Base-by-base conservation (phyloP, 106 monocot genomes). In the Posidonia australis region DNA sequence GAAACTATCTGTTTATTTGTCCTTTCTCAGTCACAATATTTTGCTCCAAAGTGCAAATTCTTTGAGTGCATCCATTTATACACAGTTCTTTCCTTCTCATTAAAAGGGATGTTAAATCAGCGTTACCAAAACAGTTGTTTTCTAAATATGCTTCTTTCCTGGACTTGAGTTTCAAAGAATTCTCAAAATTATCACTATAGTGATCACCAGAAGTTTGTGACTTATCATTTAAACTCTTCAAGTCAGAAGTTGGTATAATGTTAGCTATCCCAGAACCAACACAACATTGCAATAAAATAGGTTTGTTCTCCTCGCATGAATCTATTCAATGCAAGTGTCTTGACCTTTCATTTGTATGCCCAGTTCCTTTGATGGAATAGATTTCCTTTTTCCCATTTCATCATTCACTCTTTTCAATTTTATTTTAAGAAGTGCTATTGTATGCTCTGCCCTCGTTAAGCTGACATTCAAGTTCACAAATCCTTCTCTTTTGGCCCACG, bases 41-140 rank as follows among this genome's bases (percentile, higher is more conserved):
- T n/a, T n/a, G n/a, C n/a, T n/a, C 84, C 27, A 81, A 54, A 29
- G 88, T 84, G 57, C 77, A 79, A 51, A 84, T 84, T 5, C 88
- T 73, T 26, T 88, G 88, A 44, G 83, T 88, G 65, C 77, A 81
- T 5, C 84, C 81, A 51, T 79, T 88, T 43, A 65, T 70, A 52
- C 74, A 79, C 18, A 75, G 71, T 62, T 81, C 79, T 67, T 84
- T 79, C 41, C 70, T n/a, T n/a, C n/a, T n/a, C n/a, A n/a, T n/a
- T n/a, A n/a, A n/a, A n/a, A n/a, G n/a, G n/a, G n/a, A n/a, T 62
- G 71, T 62, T 42, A 88, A 65, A 57, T 80, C 84, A 62, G 78
- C 48, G 19, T 54, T 72, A 42, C 42, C 48, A 55, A 51, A 46
- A 63, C 27, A 77, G 24, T 70, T 58, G 36, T 66, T 63, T 47